Conservation (phyloP, 208 protist species). For the Leishmania aethiopica region DNA sequence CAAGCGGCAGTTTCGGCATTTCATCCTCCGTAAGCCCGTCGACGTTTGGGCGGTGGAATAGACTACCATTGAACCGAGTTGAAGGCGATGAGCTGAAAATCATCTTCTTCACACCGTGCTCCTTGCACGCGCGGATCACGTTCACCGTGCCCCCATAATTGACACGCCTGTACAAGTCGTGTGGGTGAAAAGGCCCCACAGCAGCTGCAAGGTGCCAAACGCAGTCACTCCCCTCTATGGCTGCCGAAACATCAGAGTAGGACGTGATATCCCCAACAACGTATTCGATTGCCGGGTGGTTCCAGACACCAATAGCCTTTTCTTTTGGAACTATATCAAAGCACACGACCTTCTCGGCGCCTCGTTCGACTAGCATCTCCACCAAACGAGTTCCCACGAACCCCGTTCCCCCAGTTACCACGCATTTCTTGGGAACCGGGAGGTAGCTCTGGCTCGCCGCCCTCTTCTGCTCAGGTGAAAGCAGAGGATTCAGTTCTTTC, state of each 20-base stretch:
- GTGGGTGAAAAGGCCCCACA: constrained; percentile 94
- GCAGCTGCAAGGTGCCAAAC: constrained; percentile 95
- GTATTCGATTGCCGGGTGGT: constrained; percentile 90
- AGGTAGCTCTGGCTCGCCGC: constrained; percentile 62
- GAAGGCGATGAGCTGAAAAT: constrained; percentile 95
- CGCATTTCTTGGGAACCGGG: constrained; percentile 83
- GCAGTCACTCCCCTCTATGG: constrained; percentile 90
- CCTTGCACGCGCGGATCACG: constrained; percentile 93
- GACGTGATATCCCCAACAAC: constrained; percentile 91
- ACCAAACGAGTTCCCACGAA: constrained; percentile 95
- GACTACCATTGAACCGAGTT: constrained; percentile 90
- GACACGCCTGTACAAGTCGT: constrained; percentile 85
- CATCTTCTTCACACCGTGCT: constrained; percentile 89
- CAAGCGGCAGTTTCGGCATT: constrained; percentile 86
- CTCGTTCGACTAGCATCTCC: constrained; percentile 96
- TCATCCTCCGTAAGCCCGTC: constrained; percentile 92
- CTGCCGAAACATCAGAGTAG: constrained; percentile 70
- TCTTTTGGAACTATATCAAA: constrained; percentile 92
- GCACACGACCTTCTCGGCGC: constrained; percentile 87
- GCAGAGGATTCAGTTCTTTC: constrained; percentile 53
- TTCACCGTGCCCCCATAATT: constrained; percentile 94
- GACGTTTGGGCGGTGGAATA: constrained; percentile 91
- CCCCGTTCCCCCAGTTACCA: constrained; percentile 95
- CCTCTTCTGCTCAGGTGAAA: constrained; percentile 66
- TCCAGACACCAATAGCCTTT: constrained; percentile 70